phyloP scores from a whole-genome alignment of 495 filamentous ascomycete genomes.

The Talaromyces borbonicus region DNA sequence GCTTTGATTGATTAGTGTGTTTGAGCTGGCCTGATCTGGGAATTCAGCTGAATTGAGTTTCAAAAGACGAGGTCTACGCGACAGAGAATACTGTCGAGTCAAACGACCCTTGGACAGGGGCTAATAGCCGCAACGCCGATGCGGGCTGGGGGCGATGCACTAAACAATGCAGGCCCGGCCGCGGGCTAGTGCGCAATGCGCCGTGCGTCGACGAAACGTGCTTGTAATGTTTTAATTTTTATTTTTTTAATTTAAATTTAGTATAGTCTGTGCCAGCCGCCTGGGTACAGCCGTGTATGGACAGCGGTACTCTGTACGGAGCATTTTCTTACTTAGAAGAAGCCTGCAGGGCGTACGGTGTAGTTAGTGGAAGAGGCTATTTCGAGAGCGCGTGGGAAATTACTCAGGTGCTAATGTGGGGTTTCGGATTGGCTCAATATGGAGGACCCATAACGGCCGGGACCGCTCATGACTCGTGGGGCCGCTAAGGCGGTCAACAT shows the following conservation, averaged over 20 bases:
- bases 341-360: background rate
- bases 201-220: too few species aligned
- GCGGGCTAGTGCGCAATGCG: background rate
- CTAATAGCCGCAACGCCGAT: constrained; percentile 2
- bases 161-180: constrained; percentile 2
- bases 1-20: background rate
- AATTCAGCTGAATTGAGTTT: constrained; percentile 1
- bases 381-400: background rate
- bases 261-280: background rate
- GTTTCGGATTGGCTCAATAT: background rate
- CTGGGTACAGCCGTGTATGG: background rate
- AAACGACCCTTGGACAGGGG: constrained; percentile 1
- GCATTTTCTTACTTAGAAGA: too few species aligned
- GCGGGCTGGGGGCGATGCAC: constrained; percentile 5
- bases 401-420: background rate
- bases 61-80: background rate
- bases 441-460: too few species aligned
- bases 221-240: background rate
- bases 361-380: background rate
- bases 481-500: background rate
- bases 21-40: constrained; percentile 1
- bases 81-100: background rate
- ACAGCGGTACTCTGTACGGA: background rate
- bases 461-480: constrained; percentile 2
- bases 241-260: background rate